phyloP scores from a whole-genome alignment of 2,329 filamentous ascomycete genomes.

The Monilinia fructigena region DNA sequence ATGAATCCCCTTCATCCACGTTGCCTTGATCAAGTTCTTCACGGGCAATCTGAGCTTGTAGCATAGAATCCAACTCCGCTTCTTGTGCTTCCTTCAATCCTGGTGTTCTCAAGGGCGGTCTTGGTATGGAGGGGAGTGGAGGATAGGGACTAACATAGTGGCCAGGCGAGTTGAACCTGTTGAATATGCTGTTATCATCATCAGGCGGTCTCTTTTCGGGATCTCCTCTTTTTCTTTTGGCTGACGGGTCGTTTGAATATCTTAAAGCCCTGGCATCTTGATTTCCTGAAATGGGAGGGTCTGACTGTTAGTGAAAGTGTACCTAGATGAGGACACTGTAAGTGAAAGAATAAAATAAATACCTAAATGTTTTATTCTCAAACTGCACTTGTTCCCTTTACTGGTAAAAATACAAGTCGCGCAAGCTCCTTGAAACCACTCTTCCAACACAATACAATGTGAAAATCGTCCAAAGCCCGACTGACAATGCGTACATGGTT shows the following conservation, averaged over 20 bases:
- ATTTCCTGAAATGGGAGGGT: conserved; percentile 24
- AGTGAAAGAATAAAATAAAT: conserved; percentile 17
- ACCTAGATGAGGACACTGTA: background rate
- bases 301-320: background rate
- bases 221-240: conserved; percentile 23
- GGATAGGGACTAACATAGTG: conserved; percentile 27
- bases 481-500: conserved; percentile 33
- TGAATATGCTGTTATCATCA: conserved; percentile 12
- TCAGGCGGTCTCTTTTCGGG: background rate
- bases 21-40: conserved; percentile 23
- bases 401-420: conserved; percentile 34
- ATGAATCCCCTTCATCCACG: conserved; percentile 16
- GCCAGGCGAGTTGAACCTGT: conserved; percentile 14
- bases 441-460: conserved; percentile 32
- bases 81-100: conserved; percentile 16
- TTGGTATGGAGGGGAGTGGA: conserved; percentile 19
- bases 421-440: conserved; percentile 37
- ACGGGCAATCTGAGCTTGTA: conserved; percentile 31
- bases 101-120: conserved; percentile 13
- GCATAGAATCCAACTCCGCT: conserved; percentile 28
- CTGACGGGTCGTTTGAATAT: conserved; percentile 22
- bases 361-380: conserved; percentile 31
- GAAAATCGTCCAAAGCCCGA: conserved; percentile 33
- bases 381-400: conserved; percentile 35
- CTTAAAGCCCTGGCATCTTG: conserved; percentile 32